Percentiles rank a stretch among this genome's conserved stretches.
Conservation (phyloP, 169 alveolate species). For the Cryptosporidium sp. region DNA sequence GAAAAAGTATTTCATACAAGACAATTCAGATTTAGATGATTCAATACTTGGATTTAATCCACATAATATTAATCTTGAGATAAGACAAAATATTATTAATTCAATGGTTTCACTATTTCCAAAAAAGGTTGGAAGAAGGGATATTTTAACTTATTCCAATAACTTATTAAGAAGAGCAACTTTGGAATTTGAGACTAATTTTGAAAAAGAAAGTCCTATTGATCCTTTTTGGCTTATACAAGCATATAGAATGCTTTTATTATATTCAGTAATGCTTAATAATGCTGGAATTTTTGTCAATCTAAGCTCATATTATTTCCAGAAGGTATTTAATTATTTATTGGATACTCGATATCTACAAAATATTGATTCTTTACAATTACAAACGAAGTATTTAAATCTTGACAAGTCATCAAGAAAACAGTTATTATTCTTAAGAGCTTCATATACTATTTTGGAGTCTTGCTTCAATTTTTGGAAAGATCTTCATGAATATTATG, state of each 20-base stretch:
- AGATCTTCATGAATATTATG: slow-evolving; percentile 24
- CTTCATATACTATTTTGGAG: slow-evolving; percentile 60
- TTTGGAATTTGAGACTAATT: slow-evolving; percentile 45
- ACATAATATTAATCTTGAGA: not conserved
- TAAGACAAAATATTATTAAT: not conserved
- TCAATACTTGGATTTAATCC: not conserved
- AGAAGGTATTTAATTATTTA: slow-evolving; percentile 24
- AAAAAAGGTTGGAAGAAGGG: slow-evolving; percentile 22
- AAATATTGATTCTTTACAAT: slow-evolving; percentile 42
- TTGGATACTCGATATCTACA: slow-evolving; percentile 22
- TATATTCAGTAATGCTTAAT: slow-evolving; percentile 28
- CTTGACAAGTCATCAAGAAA: slow-evolving; percentile 38
- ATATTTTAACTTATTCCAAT: slow-evolving; percentile 19
- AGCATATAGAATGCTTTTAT: slow-evolving; percentile 61
- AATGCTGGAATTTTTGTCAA: slow-evolving; percentile 4
- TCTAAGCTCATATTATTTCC: slow-evolving; percentile 10
- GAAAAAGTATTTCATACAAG: not conserved
- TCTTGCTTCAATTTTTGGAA: slow-evolving; percentile 54
- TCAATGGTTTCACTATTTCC: not conserved
- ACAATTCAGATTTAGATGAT: not conserved
- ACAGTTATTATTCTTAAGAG: slow-evolving; percentile 63
- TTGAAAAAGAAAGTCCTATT: slow-evolving; percentile 60
- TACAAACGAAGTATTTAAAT: slow-evolving; percentile 45
- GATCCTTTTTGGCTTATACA: slow-evolving; percentile 73
- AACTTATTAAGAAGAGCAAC: slow-evolving; percentile 26